Evolutionary conservation across 2,329 filamentous ascomycete genomes (phyloP).

Genomic region (Amauroascus niger): DNA sequence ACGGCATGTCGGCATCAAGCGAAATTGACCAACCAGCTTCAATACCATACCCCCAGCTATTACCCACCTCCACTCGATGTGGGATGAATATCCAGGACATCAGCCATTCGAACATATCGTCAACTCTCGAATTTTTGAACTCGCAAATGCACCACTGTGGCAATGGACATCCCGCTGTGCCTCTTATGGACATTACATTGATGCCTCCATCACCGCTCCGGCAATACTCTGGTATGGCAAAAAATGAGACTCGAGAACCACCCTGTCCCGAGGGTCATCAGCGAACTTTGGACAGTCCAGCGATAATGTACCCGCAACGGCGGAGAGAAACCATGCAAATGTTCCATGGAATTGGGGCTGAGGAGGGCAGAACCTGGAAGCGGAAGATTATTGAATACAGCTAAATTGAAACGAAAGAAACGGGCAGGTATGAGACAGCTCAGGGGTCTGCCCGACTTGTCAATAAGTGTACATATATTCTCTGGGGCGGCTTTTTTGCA

Average conservation of each 20-base stretch:
- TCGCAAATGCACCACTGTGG: not conserved
- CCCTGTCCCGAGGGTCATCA: not conserved
- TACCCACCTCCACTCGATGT: no score
- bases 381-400: constrained; percentile 31
- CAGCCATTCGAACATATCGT: not conserved
- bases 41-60: not conserved
- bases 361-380: constrained; percentile 28
- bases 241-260: not conserved
- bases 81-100: not conserved
- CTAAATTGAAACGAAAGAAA: constrained; percentile 13
- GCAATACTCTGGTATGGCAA: not conserved
- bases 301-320: constrained; percentile 3
- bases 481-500: not conserved
- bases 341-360: constrained; percentile 25
- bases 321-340: constrained; percentile 27
- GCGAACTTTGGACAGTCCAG: not conserved
- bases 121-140: not conserved
- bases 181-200: not conserved
- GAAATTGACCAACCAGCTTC: not conserved
- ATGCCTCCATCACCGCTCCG: not conserved
- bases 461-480: not conserved
- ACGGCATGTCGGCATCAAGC: not conserved
- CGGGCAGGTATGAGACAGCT: not conserved
- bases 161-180: not conserved
- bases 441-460: not conserved